A percentile compares a stretch with the other conserved stretches of the same genome.
phyloP scores from a whole-genome alignment of 352 stramenopile species.

The Plasmopara muralis region DNA sequence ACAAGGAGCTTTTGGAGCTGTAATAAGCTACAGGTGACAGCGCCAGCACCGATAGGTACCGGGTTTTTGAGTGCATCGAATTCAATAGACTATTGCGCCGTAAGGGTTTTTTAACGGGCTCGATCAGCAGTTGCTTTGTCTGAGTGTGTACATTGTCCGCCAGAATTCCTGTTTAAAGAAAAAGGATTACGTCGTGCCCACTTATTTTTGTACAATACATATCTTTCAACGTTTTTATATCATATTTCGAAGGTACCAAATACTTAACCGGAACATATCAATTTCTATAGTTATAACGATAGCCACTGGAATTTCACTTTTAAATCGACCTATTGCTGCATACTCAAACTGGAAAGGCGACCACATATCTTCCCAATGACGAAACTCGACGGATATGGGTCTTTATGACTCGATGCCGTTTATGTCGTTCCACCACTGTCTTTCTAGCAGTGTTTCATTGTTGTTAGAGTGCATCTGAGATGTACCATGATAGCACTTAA shows the following conservation, averaged over 20 bases:
- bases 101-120: neutral
- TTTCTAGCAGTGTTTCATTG: slow-evolving; percentile 24
- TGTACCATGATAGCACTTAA: slow-evolving; percentile 51
- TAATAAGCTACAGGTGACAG: slow-evolving; percentile 57
- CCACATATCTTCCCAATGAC: slow-evolving; percentile 34
- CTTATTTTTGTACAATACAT: neutral
- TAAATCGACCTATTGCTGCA: neutral
- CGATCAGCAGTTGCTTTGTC: neutral
- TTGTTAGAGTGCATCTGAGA: slow-evolving; percentile 65
- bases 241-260: neutral
- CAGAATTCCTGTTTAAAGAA: too few relatives aligned
- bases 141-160: too few relatives aligned
- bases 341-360: neutral
- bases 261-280: neutral
- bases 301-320: slow-evolving; percentile 1
- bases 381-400: slow-evolving; percentile 18
- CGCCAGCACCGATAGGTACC: slow-evolving; percentile 16
- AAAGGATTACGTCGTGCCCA: neutral
- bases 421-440: slow-evolving; percentile 48
- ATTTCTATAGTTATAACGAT: slow-evolving; percentile 1
- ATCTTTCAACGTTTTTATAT: neutral
- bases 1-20: slow-evolving; percentile 95
- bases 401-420: slow-evolving; percentile 1
- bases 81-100: neutral
- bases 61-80: too few relatives aligned